These are phyloP conservation scores for Eucalyptus marginata DNA, from an alignment of 345 rosid genomes.

Conservation along the genomic window DNA sequence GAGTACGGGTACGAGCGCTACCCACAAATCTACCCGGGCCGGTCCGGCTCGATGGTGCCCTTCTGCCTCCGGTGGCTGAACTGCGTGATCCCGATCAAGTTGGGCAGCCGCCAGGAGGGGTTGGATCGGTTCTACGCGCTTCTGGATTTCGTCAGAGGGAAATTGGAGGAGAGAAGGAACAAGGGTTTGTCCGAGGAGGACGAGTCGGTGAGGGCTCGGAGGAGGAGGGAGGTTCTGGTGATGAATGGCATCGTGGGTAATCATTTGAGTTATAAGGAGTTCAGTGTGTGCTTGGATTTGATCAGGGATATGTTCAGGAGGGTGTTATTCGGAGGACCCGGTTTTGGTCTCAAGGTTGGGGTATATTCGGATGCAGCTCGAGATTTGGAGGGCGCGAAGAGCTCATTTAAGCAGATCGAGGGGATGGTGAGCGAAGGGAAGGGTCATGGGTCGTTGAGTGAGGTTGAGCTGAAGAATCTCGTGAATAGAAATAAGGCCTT, in stretches of 20 bases:
- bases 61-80: constrained; percentile 80
- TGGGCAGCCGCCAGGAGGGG: constrained; percentile 53
- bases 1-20: constrained; percentile 67
- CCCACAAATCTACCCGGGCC: constrained; percentile 52
- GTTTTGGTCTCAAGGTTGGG: too few relatives aligned
- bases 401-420: constrained; percentile 43
- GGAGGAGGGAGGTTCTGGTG: constrained; percentile 52
- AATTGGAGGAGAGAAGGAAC: constrained; percentile 14
- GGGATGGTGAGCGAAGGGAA: constrained; percentile 23
- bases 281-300: constrained; percentile 54
- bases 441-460: constrained; percentile 9
- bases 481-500: constrained; percentile 70
- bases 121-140: constrained; percentile 60
- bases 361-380: constrained; percentile 6
- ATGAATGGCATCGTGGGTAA: constrained; percentile 52
- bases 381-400: constrained; percentile 69
- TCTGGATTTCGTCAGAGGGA: constrained; percentile 48
- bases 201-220: constrained; percentile 44
- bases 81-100: constrained; percentile 50
- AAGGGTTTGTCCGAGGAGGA: not conserved
- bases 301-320: constrained; percentile 23
- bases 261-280: constrained; percentile 56
- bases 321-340: too few relatives aligned
- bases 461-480: constrained; percentile 50
- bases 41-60: constrained; percentile 92